Evolutionary conservation across 345 rosid species (phyloP).

Genomic region (Arabidopsis arenosa): DNA sequence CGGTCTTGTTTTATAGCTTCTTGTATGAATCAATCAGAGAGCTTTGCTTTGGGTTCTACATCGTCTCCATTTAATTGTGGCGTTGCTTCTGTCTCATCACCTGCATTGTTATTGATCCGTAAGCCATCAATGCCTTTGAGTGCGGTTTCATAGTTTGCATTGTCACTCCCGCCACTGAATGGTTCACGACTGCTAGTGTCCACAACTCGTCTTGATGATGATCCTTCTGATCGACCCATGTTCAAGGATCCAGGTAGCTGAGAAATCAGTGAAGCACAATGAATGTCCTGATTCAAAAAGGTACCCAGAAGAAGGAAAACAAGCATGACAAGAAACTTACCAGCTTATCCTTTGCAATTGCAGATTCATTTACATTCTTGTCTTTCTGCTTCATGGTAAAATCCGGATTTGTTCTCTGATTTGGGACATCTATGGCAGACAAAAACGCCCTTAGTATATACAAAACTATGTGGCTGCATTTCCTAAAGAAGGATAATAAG

Average conservation of each 20-base stretch:
- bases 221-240: constrained; percentile 62
- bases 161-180: constrained; percentile 52
- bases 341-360: constrained; percentile 42
- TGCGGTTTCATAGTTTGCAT: constrained; percentile 56
- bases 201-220: constrained; percentile 72
- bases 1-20: background rate
- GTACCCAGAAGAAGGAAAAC: background rate
- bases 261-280: constrained; percentile 8
- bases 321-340: constrained; percentile 7
- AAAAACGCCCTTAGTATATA: constrained; percentile 51
- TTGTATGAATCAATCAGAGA: constrained; percentile 30
- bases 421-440: constrained; percentile 59
- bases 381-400: constrained; percentile 68
- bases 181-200: constrained; percentile 64
- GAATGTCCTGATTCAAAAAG: background rate
- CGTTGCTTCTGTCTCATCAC: constrained; percentile 29
- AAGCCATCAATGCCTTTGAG: constrained; percentile 70
- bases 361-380: constrained; percentile 70
- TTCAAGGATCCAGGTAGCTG: constrained; percentile 65
- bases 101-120: constrained; percentile 53
- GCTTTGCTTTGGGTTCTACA: constrained; percentile 32
- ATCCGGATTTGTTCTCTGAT: constrained; percentile 63
- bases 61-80: constrained; percentile 36
- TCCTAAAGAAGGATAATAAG: constrained; percentile 3
- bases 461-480: constrained; percentile 17